Conservation (phyloP, 2,329 filamentous ascomycete genomes). For the Dactylellina haptotyla region DNA sequence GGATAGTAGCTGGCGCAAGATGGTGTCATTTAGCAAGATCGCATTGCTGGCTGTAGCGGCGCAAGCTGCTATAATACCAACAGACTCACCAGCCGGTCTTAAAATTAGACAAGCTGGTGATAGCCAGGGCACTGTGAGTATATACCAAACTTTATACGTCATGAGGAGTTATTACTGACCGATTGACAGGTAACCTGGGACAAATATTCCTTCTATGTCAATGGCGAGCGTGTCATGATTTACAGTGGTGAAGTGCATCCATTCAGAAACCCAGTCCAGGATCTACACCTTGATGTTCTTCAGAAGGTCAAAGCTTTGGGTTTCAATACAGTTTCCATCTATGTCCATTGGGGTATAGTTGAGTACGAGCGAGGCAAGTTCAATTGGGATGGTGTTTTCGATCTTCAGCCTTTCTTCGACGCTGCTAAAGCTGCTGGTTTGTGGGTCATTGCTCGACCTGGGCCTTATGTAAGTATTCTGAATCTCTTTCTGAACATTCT, state of each 20-base stretch:
- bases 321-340: slow-evolving; percentile 82
- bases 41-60: slow-evolving; percentile 31
- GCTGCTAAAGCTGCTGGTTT: slow-evolving; percentile 78
- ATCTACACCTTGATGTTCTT: slow-evolving; percentile 76
- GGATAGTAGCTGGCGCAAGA: slow-evolving; percentile 12
- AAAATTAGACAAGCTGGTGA: slow-evolving; percentile 30
- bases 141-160: not conserved
- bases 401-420: slow-evolving; percentile 78
- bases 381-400: slow-evolving; percentile 76
- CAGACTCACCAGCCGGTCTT: slow-evolving; percentile 38
- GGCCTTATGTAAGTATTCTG: slow-evolving; percentile 50
- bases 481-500: not conserved
- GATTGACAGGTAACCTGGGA: slow-evolving; percentile 72
- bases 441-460: slow-evolving; percentile 73
- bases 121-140: slow-evolving; percentile 31
- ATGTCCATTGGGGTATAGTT: slow-evolving; percentile 79
- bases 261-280: slow-evolving; percentile 68
- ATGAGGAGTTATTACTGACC: not conserved
- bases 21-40: slow-evolving; percentile 47
- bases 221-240: slow-evolving; percentile 75
- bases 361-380: slow-evolving; percentile 79
- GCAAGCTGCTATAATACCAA: slow-evolving; percentile 40
- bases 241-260: slow-evolving; percentile 80
- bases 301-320: slow-evolving; percentile 85
- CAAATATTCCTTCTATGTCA: slow-evolving; percentile 74